A percentile compares a stretch with the other conserved stretches of the same genome.
Evolutionary conservation across 441 rosid species (phyloP).

Genomic region (Biscutella auriculata): DNA sequence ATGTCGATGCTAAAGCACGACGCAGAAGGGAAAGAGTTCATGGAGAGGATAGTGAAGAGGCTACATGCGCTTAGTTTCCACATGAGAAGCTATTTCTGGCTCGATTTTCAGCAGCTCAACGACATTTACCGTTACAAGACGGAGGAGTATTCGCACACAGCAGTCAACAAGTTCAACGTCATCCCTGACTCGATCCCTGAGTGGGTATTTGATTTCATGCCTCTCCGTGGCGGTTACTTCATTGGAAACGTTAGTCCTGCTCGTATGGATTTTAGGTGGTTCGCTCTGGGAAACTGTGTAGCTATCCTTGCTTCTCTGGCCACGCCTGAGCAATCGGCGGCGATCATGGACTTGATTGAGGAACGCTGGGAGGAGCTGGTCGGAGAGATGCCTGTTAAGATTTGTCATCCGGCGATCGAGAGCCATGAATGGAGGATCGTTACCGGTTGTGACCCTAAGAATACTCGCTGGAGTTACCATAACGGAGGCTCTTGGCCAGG

Average conservation of each 20-base stretch:
- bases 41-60: conserved; percentile 20
- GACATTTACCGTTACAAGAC: conserved; percentile 26
- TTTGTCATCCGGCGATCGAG: conserved; percentile 25
- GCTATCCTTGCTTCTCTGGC: conserved; percentile 21
- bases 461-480: conserved; percentile 25
- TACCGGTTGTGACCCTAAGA: conserved; percentile 27
- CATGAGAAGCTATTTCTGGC: conserved; percentile 28
- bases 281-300: conserved; percentile 25
- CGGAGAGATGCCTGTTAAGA: conserved; percentile 27
- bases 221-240: conserved; percentile 25
- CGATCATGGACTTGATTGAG: conserved; percentile 26
- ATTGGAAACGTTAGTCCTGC: conserved; percentile 27
- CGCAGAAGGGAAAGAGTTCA: conserved; percentile 22
- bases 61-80: conserved; percentile 24
- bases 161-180: conserved; percentile 23
- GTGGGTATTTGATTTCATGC: conserved; percentile 26
- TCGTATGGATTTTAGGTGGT: conserved; percentile 29
- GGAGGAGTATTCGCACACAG: conserved; percentile 25
- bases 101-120: conserved; percentile 24
- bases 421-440: conserved; percentile 25
- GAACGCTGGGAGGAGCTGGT: conserved; percentile 26
- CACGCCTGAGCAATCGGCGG: conserved; percentile 20
- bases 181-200: conserved; percentile 28
- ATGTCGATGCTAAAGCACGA: conserved; percentile 21
- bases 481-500: conserved; percentile 31